A percentile compares a stretch with the other conserved stretches of the same genome.
phyloP scores from a whole-genome alignment of 2,329 filamentous ascomycete species.

The Fusarium acutatum region DNA sequence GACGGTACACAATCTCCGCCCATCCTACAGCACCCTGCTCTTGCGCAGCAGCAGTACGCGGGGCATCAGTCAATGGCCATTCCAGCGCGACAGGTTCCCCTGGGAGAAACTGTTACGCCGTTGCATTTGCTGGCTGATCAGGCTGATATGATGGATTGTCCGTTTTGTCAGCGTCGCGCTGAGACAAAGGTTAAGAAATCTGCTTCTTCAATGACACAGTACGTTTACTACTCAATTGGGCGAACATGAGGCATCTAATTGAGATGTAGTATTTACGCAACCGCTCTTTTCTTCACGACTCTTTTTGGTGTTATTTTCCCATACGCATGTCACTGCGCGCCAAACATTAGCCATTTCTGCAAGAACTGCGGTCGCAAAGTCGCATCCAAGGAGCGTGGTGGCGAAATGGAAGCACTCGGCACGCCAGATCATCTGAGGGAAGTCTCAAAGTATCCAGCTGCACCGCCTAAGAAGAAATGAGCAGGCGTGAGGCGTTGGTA shows the following conservation, averaged over 20 bases:
- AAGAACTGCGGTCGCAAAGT: slow-evolving; percentile 41
- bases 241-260: neutral
- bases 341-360: slow-evolving; percentile 39
- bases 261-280: neutral
- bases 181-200: slow-evolving; percentile 34
- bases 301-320: slow-evolving; percentile 37
- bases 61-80: slow-evolving; percentile 25
- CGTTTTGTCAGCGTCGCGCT: slow-evolving; percentile 36
- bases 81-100: neutral
- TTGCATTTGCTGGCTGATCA: slow-evolving; percentile 38
- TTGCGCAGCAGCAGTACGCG: slow-evolving; percentile 24
- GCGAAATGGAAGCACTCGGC: slow-evolving; percentile 31
- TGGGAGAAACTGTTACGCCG: slow-evolving; percentile 36
- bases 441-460: slow-evolving; percentile 33
- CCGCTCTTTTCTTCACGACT: slow-evolving; percentile 37
- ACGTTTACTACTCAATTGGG: neutral
- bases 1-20: slow-evolving; percentile 26
- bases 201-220: slow-evolving; percentile 38
- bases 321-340: slow-evolving; percentile 32
- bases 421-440: slow-evolving; percentile 41
- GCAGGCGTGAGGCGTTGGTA: neutral
- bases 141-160: slow-evolving; percentile 38
- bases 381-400: slow-evolving; percentile 21
- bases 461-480: slow-evolving; percentile 10
- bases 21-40: slow-evolving; percentile 25